Evolutionary conservation across 106 monocot species (phyloP).

Genomic region (Allium sativum): DNA sequence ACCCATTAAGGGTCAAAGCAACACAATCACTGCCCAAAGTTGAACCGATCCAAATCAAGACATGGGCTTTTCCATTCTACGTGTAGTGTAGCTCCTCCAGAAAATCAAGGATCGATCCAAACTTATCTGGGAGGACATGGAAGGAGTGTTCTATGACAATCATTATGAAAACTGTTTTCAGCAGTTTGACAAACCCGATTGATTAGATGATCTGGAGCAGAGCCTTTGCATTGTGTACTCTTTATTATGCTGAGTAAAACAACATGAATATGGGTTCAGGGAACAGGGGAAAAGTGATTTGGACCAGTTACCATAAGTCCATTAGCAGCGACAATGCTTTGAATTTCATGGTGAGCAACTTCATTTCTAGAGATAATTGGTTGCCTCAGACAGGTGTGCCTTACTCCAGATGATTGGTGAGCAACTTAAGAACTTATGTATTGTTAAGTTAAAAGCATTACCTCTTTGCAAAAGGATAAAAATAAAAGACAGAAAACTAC

Average conservation of each 20-base stretch:
- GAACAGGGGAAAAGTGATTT: constrained; percentile 21
- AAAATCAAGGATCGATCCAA: constrained; percentile 20
- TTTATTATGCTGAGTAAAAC: constrained; percentile 49
- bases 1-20: constrained; percentile 39
- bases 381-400: constrained; percentile 19
- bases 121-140: constrained; percentile 75
- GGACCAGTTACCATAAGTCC: constrained; percentile 32
- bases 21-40: constrained; percentile 48
- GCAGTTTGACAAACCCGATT: constrained; percentile 33
- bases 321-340: constrained; percentile 37
- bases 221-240: constrained; percentile 18
- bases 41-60: constrained; percentile 40
- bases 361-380: constrained; percentile 39
- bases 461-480: no score
- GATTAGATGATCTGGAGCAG: constrained; percentile 54
- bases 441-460: no score
- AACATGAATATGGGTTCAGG: constrained; percentile 29
- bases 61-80: constrained; percentile 48
- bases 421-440: no score
- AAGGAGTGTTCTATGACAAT: constrained; percentile 54
- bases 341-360: constrained; percentile 30
- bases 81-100: constrained; percentile 30
- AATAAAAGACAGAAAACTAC: no score
- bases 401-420: no score
- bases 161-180: constrained; percentile 54